Evolutionary conservation across 2,329 filamentous ascomycete genomes (phyloP), one percentile per base, ranked within the genome.

Genomic region (Sordariomycetes sp.): DNA sequence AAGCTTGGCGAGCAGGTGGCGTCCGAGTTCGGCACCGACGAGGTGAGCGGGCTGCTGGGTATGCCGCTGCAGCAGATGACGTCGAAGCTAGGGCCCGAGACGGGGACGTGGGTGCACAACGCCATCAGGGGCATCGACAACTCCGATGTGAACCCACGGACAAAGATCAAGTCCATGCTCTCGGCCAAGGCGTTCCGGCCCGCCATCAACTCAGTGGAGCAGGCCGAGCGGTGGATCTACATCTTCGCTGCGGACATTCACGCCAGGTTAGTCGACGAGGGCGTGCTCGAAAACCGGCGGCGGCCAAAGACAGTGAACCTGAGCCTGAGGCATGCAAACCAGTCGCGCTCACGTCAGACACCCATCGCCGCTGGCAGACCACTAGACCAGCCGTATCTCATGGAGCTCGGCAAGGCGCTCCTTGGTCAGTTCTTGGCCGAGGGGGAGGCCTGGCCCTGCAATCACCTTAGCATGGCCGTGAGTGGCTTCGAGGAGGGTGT

Each of bases 111-210:
- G 90, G 76, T 97, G 12, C 86, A 95, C 70, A 83, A 86, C 57
- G 87, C 86, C 12, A 86, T 97, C 56, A 83, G 94, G 12, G 94
- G 94, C 1, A 82, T 91, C 60, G 94, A 99, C 68, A 75, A 76
- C 54, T 94, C 87, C 64, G 91, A 96, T 69, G 90, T 99, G 62
- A 96, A 90, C 65, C 81, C 90, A 32, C 79, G 92, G 55, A 96
- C 90, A 1, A 89, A 94, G 65, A 96, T 96, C 74, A 96, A 97
- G 69, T 94, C 88, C 17, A 97, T 99, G 91, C 76, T 97, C 15
- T 96, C 90, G 1, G 91, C 94, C 22, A 99, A 99, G 68, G 95
- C 90, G 0, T 99, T 99, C 65, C 80, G 89, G 28, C 94, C 94
- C 0, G 83, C 79, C 58, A 92, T 97, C 66, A 87, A 84, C 62